Base-by-base conservation (phyloP, 768 basidiomycete species). In the Rhizopogon salebrosus region DNA sequence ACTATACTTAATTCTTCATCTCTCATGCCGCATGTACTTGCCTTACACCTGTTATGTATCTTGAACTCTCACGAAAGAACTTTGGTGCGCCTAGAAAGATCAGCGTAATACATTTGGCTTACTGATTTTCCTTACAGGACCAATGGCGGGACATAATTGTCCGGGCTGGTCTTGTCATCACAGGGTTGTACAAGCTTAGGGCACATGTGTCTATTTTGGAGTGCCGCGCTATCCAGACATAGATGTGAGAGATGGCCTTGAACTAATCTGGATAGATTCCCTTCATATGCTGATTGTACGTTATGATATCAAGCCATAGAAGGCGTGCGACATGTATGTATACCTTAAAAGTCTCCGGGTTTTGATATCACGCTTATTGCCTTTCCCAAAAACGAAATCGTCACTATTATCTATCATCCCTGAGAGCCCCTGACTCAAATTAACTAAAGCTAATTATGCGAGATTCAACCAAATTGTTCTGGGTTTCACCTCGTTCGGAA, bases 21-120 rank as follows among this genome's bases (percentile, higher is more conserved):
- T 3, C 36, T 23, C 27, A 40, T 51, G 23, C 37, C 41, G 5
- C 26, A 43, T 6, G 37, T 18, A 31, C 40, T 45, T 13, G 26
- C 38, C 6, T 14, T 51, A 14, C 49, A 51, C 18, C 22, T 51
- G 18, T 14, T 51, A n/a, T 26, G 49, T 26, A 8, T 45, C n/a
- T 51, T 51, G 16, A 51, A 51, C 18, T n/a, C 38, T 22, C 49
- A 41, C 18, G 49, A 51, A 41, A 24, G 49, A 27, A 43, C 49
- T 11, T 10, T 29, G 18, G 49, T 51, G 18, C 37, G 36, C 13
- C 29, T 24, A 26, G 5, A 11, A 3, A 1, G 6, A 16, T 23
- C 29, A n/a, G n/a, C n/a, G 10, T n/a, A 16, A 51, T 31, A 18
- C 18, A 51, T 23, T 41, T n/a, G 5, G 20, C 37, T 40, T 13